Conservation (phyloP, 352 stramenopile species). For the Pythium utonaiense region DNA sequence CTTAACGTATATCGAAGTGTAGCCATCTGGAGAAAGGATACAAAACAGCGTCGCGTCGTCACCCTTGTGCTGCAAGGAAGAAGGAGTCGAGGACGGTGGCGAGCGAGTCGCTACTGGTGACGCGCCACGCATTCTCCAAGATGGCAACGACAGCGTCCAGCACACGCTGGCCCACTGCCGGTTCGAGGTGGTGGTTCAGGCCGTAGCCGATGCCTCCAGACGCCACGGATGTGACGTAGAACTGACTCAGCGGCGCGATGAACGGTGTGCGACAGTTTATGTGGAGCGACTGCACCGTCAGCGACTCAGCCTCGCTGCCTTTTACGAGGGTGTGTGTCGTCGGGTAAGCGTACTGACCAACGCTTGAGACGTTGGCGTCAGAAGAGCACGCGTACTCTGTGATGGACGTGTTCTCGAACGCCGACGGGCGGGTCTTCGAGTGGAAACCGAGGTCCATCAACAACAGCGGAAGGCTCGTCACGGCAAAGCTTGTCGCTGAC, state of each 20-base stretch:
- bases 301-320: background rate
- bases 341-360: constrained; percentile 7
- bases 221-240: constrained; percentile 12
- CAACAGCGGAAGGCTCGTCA: background rate
- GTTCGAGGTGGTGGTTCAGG: constrained; percentile 18
- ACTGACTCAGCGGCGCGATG: constrained; percentile 11
- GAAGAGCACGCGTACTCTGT: background rate
- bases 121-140: constrained; percentile 3
- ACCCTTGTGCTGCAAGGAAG: background rate
- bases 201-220: constrained; percentile 10
- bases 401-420: constrained; percentile 1
- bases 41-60: no score
- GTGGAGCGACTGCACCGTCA: constrained; percentile 13
- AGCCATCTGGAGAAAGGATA: no score
- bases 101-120: background rate
- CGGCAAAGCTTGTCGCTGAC: background rate
- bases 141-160: background rate
- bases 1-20: background rate
- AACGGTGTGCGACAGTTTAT: constrained; percentile 7
- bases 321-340: background rate
- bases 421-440: background rate
- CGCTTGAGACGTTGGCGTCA: constrained; percentile 11
- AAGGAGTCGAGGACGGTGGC: background rate
- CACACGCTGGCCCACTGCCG: background rate
- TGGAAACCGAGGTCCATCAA: constrained; percentile 12